These are phyloP conservation scores for Ascochyta clinopodiicola DNA, from an alignment of 2,329 filamentous ascomycete genomes.

Conservation along the genomic window DNA sequence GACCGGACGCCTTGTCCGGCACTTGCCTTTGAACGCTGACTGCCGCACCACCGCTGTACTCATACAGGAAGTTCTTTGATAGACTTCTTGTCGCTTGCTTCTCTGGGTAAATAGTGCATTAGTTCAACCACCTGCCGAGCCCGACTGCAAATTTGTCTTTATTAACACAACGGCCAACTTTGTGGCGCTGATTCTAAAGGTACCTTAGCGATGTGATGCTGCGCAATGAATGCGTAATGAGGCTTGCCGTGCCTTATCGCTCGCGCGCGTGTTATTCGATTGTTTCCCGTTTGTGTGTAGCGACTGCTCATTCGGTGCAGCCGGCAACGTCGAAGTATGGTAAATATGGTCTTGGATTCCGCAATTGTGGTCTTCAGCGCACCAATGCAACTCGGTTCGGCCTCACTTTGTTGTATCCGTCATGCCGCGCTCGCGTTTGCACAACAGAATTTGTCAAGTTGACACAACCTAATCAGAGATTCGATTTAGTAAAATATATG, in stretches of 20 bases:
- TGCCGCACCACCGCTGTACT: neutral
- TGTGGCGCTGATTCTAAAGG: constrained; percentile 32
- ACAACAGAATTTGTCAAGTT: constrained; percentile 7
- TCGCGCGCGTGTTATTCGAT: constrained; percentile 34
- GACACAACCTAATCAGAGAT: neutral
- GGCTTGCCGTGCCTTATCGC: constrained; percentile 36
- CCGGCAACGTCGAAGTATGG: constrained; percentile 14
- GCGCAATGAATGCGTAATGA: neutral
- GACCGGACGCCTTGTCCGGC: neutral
- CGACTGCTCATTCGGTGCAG: constrained; percentile 17
- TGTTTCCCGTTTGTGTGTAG: constrained; percentile 28
- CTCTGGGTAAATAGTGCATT: constrained; percentile 12
- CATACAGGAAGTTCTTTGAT: neutral
- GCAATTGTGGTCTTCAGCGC: constrained; percentile 25
- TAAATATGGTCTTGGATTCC: constrained; percentile 9
- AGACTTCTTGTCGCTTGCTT: neutral
- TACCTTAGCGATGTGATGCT: constrained; percentile 17
- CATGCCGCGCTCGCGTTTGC: constrained; percentile 23
- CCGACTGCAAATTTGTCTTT: neutral
- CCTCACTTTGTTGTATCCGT: constrained; percentile 28
- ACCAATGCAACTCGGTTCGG: neutral
- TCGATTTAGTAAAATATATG: neutral
- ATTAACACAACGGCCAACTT: neutral
- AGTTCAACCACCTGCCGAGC: constrained; percentile 2
- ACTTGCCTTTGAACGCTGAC: too few species aligned